These are phyloP conservation scores for Chaetomium cochliodes DNA, from an alignment of 495 filamentous ascomycete species.

Conservation along the genomic window DNA sequence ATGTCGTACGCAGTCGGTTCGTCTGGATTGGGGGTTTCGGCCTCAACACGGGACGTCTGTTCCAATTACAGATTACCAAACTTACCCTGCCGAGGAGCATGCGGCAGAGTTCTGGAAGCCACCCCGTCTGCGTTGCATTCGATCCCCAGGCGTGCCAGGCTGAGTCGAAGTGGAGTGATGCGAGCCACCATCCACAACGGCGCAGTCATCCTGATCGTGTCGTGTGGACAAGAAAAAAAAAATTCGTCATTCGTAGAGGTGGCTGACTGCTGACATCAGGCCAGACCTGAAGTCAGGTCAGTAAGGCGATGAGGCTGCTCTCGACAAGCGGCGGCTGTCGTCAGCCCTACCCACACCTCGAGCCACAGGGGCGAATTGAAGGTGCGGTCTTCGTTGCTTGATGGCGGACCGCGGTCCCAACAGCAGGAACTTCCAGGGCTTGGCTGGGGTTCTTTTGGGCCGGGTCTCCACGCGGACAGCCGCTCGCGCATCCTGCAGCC, in stretches of 20 bases:
- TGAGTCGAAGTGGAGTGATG: not conserved
- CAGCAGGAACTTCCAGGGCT: not conserved
- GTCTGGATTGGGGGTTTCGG: not conserved
- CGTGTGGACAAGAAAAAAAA: not conserved
- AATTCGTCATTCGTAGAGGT: not conserved
- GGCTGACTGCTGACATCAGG: not conserved
- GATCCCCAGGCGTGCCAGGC: too few species aligned
- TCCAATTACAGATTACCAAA: not conserved
- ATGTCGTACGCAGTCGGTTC: too few species aligned
- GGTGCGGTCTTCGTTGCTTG: not conserved
- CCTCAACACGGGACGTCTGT: not conserved
- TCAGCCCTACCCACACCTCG: conserved; percentile 7
- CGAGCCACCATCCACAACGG: not conserved
- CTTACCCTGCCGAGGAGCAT: not conserved
- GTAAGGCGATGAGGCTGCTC: not conserved
- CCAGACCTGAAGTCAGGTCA: not conserved
- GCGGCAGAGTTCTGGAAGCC: conserved; percentile 10
- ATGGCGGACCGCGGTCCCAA: not conserved
- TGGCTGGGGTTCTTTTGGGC: not conserved
- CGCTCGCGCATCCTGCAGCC: not conserved
- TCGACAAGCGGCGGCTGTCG: conserved; percentile 1
- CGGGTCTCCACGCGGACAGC: conserved; percentile 2
- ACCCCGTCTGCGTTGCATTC: not conserved
- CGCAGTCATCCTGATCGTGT: not conserved
- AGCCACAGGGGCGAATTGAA: not conserved